Evolutionary conservation across 2,329 filamentous ascomycete genomes (phyloP).

Genomic region (Diaporthe aspalathi): DNA sequence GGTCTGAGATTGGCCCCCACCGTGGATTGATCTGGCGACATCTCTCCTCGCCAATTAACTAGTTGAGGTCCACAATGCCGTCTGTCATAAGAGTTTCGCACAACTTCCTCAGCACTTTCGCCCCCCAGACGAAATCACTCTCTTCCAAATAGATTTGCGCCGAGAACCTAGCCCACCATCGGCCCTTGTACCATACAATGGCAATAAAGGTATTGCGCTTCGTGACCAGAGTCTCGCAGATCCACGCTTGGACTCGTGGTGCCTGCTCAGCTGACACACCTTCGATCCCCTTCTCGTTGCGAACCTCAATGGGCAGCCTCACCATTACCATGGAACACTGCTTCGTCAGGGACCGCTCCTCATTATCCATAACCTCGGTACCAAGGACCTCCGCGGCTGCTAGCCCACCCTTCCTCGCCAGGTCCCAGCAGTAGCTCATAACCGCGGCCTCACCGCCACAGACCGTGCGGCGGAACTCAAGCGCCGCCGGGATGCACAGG

Average conservation of each 20-base stretch:
- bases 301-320: constrained; percentile 70
- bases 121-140: constrained; percentile 80
- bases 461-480: constrained; percentile 75
- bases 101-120: constrained; percentile 65
- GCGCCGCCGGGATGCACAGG: constrained; percentile 76
- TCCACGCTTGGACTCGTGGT: constrained; percentile 56
- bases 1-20: too few species aligned
- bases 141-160: constrained; percentile 85
- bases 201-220: constrained; percentile 78
- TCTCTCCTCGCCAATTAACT: too few species aligned
- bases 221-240: constrained; percentile 61
- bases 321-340: constrained; percentile 79
- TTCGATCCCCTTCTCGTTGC: constrained; percentile 27
- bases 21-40: too few species aligned
- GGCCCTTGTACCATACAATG: constrained; percentile 68
- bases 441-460: constrained; percentile 81
- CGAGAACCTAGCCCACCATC: constrained; percentile 78
- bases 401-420: constrained; percentile 73
- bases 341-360: constrained; percentile 65
- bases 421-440: constrained; percentile 67
- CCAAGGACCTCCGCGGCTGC: constrained; percentile 71
- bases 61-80: not conserved
- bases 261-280: constrained; percentile 1
- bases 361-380: constrained; percentile 79
- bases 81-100: constrained; percentile 40